These are phyloP conservation scores for Nepenthes mirabilis DNA, from an alignment of 148 eudicot species.

Conservation along the genomic window DNA sequence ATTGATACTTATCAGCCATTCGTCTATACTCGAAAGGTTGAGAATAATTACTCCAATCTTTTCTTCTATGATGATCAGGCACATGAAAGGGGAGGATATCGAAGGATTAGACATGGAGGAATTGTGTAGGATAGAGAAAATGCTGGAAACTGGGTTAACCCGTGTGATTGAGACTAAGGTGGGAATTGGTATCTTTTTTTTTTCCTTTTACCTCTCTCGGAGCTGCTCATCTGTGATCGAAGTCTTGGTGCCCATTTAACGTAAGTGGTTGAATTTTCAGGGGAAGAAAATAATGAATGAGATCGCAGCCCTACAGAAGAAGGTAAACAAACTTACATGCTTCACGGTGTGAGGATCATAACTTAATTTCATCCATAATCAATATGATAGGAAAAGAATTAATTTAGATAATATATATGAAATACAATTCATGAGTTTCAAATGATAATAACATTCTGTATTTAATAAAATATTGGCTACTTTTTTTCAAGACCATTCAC, in stretches of 20 bases:
- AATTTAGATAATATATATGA: too few species aligned
- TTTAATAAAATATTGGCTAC: too few species aligned
- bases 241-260: neutral
- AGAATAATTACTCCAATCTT: neutral
- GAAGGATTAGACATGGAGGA: conserved; percentile 33
- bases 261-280: conserved; percentile 11
- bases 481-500: too few species aligned
- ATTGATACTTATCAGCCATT: too few species aligned
- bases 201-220: neutral
- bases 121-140: conserved; percentile 26
- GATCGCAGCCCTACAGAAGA: conserved; percentile 25
- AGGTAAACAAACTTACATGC: conserved; percentile 16
- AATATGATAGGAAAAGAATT: too few species aligned
- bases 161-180: conserved; percentile 41
- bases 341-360: too few species aligned
- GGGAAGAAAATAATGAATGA: conserved; percentile 27
- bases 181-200: too few species aligned
- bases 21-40: too few species aligned
- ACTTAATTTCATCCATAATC: too few species aligned
- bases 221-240: neutral
- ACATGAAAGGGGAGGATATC: conserved; percentile 36
- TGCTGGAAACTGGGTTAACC: conserved; percentile 27
- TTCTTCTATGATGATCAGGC: conserved; percentile 8
- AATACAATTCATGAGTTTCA: too few species aligned
- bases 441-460: too few species aligned